Base-by-base conservation (phyloP, 352 stramenopile species). In the Pythium apleroticum region DNA sequence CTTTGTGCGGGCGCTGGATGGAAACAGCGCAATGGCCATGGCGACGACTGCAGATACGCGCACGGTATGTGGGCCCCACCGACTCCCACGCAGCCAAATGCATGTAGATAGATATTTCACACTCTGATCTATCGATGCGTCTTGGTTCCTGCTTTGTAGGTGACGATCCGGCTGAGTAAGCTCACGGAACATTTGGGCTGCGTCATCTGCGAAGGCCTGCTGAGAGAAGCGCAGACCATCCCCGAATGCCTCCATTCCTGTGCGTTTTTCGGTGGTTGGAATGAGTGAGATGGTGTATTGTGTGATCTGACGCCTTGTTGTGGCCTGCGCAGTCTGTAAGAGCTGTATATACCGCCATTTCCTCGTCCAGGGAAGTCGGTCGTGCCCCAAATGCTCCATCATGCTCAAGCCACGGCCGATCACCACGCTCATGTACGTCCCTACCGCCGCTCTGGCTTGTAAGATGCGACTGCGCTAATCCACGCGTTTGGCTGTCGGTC, bases 271-370 rank as follows among this genome's bases (percentile, higher is more conserved):
- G 25, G 24, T 0, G 48, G 4, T 17, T 30, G 19, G 5, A 14
- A 37, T 25, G 4, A 30, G 7, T 5, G 9, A 22, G 52, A 57
- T 57, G 17, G 11, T 24, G 22, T 27, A 52, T 46, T 11, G 0
- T 19, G n/a, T 43, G 45, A 19, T 53, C n/a, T 43, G 4, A 46
- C 52, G 33, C 20, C n/a, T 10, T 46, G 37, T 24, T 39, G 30
- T 19, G n/a, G 15, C 4, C 57, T 64, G 19, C 39, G 17, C 39
- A 93, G 84, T 95, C 71, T 95, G 86, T 58, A 95, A 95, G 71
- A 92, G 79, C 66, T 95, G 86, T 72, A 89, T 95, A 61, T 91
- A 89, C 66, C 80, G 80, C 5, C 78, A 91, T 50, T 89, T 95
- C 41, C 67, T 90, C 31, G 71, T 90, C 2, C 75, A 89, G 33